Percentiles rank a stretch among this genome's conserved stretches.
Conservation (phyloP, 2,329 filamentous ascomycete species). For the Penicillium sp. region DNA sequence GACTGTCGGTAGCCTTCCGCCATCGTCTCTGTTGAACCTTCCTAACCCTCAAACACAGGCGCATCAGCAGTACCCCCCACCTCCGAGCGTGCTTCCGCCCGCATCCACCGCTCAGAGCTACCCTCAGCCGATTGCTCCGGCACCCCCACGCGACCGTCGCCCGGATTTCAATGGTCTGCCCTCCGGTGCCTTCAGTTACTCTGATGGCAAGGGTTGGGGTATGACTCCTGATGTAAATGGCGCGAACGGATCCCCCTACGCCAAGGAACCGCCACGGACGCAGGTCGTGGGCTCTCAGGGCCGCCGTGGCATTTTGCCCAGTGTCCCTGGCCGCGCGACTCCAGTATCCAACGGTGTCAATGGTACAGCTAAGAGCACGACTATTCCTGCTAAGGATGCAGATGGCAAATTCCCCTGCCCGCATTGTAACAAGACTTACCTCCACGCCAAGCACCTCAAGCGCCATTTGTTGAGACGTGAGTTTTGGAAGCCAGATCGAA, state of each 20-base stretch:
- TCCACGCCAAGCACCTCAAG: slow-evolving; percentile 96
- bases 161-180: slow-evolving; percentile 67
- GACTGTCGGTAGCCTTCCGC: slow-evolving; percentile 43
- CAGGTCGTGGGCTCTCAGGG: slow-evolving; percentile 96
- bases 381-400: slow-evolving; percentile 89
- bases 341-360: slow-evolving; percentile 64
- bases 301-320: slow-evolving; percentile 84
- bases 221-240: slow-evolving; percentile 42
- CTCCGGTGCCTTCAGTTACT: slow-evolving; percentile 61
- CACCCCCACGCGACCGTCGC: slow-evolving; percentile 54
- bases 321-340: slow-evolving; percentile 79
- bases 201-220: slow-evolving; percentile 54
- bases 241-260: slow-evolving; percentile 39
- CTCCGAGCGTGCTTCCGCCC: slow-evolving; percentile 61
- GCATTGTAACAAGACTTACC: slow-evolving; percentile 96
- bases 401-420: slow-evolving; percentile 98
- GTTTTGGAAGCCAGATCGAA: slow-evolving; percentile 43
- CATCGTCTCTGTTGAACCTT: slow-evolving; percentile 44
- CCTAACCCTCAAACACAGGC: slow-evolving; percentile 39
- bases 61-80: slow-evolving; percentile 42
- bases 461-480: slow-evolving; percentile 93
- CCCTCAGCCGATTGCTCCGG: slow-evolving; percentile 73
- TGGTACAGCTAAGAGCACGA: slow-evolving; percentile 69
- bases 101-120: slow-evolving; percentile 65
- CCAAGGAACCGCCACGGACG: slow-evolving; percentile 54